phyloP scores from a whole-genome alignment of 331 rosid species.

The Quercus tomentella region DNA sequence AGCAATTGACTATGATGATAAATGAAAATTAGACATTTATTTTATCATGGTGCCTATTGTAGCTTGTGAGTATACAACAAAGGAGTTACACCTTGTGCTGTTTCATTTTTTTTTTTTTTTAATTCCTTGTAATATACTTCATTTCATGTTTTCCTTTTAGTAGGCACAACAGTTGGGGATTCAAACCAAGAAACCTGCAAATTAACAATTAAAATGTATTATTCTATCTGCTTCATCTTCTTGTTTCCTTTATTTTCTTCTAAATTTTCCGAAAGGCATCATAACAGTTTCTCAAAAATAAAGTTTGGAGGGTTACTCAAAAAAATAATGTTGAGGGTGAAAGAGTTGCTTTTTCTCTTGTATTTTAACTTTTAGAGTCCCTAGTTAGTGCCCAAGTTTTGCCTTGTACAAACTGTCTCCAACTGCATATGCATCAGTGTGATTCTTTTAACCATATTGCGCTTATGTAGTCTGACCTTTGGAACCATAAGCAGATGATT shows the following conservation, averaged over 20 bases:
- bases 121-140: background rate
- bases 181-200: background rate
- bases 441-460: conserved; percentile 1
- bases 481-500: background rate
- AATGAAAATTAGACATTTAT: background rate
- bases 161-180: background rate
- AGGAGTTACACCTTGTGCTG: background rate
- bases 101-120: background rate
- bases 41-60: background rate
- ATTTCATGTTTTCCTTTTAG: background rate
- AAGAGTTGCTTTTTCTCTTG: background rate
- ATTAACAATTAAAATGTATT: background rate
- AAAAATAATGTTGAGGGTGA: background rate
- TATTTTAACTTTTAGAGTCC: conserved; percentile 1
- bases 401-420: background rate
- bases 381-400: conserved; percentile 2
- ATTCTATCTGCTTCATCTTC: conserved; percentile 5
- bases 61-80: background rate
- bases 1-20: background rate
- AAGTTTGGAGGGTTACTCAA: background rate
- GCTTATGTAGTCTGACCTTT: background rate
- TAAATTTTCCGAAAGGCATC: background rate
- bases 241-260: background rate
- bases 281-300: conserved; percentile 6
- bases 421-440: background rate